These are phyloP conservation scores for Globisporangium echinulatum DNA, from an alignment of 352 stramenopile species.

Conservation along the genomic window DNA sequence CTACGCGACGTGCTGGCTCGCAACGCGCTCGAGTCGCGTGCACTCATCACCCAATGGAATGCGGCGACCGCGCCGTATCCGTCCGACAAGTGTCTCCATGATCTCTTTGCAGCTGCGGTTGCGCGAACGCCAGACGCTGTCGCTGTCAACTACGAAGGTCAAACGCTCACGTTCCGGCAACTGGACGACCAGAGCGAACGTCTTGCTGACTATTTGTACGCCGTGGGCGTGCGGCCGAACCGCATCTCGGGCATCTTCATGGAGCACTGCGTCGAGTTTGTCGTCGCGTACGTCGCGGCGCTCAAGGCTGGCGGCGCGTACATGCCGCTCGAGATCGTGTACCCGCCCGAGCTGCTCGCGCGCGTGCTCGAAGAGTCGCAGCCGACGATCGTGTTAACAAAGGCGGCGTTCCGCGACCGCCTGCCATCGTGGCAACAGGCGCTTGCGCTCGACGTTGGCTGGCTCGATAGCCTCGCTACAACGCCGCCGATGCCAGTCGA, in stretches of 20 bases:
- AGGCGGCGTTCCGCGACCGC: constrained; percentile 56
- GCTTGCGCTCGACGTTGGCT: constrained; percentile 61
- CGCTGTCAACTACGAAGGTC: constrained; percentile 68
- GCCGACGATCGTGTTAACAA: constrained; percentile 84
- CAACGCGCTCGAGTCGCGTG: constrained; percentile 35
- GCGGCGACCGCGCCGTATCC: constrained; percentile 48
- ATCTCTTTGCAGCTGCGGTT: constrained; percentile 71
- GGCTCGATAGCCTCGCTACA: constrained; percentile 26
- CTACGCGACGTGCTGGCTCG: constrained; percentile 26
- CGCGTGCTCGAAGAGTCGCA: constrained; percentile 86
- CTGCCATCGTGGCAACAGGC: constrained; percentile 62
- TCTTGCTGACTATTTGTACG: constrained; percentile 60
- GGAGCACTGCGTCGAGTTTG: constrained; percentile 90
- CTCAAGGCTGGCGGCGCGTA: constrained; percentile 89
- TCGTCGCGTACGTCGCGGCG: constrained; percentile 86
- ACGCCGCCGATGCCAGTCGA: constrained; percentile 43
- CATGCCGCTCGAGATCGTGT: constrained; percentile 88
- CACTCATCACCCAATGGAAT: constrained; percentile 48
- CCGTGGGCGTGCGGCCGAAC: constrained; percentile 58
- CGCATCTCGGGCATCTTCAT: constrained; percentile 84
- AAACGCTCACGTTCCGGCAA: constrained; percentile 59
- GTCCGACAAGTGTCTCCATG: constrained; percentile 67
- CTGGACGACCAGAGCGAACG: constrained; percentile 59
- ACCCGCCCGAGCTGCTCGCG: constrained; percentile 86
- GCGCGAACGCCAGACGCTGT: constrained; percentile 51